Percentiles rank a stretch among this genome's conserved stretches.
phyloP scores from a whole-genome alignment of 768 basidiomycete species.

The Daedaleopsis sinensis region DNA sequence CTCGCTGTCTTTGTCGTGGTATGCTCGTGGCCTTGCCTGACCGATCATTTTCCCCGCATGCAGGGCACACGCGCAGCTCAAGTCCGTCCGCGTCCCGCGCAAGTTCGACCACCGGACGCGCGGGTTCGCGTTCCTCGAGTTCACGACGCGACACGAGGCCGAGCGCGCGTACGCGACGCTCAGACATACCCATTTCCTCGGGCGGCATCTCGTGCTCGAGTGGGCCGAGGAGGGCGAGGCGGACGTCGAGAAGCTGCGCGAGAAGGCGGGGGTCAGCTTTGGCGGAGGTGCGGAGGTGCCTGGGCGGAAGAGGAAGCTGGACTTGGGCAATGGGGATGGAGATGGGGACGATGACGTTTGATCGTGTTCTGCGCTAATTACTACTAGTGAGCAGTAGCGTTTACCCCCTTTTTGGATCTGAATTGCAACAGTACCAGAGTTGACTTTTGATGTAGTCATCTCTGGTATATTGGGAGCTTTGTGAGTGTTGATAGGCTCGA shows the following conservation, averaged over 20 bases:
- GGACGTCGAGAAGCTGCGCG: constrained; percentile 74
- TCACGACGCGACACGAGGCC: constrained; percentile 86
- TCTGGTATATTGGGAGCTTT: no score
- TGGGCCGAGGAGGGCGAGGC: constrained; percentile 82
- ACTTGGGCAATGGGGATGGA: constrained; percentile 38
- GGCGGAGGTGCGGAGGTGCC: constrained; percentile 71
- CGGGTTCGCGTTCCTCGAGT: constrained; percentile 97
- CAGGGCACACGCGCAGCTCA: constrained; percentile 90
- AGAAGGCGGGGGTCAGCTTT: constrained; percentile 80
- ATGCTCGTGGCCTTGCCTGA: no score
- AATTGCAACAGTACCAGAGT: no score
- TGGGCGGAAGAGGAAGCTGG: constrained; percentile 76
- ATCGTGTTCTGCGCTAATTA: background rate
- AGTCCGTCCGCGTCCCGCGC: constrained; percentile 91
- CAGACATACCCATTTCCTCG: constrained; percentile 93
- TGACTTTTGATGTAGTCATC: no score
- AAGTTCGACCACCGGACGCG: constrained; percentile 88
- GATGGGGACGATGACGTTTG: constrained; percentile 33
- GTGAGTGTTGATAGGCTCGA: no score
- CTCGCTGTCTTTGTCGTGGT: background rate
- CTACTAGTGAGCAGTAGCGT: no score
- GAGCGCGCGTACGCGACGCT: constrained; percentile 86
- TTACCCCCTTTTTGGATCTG: no score
- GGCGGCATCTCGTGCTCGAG: constrained; percentile 91
- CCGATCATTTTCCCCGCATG: background rate